These are phyloP conservation scores for Chrysochromulina tobinii DNA, from an alignment of 78 protist species.

Conservation along the genomic window DNA sequence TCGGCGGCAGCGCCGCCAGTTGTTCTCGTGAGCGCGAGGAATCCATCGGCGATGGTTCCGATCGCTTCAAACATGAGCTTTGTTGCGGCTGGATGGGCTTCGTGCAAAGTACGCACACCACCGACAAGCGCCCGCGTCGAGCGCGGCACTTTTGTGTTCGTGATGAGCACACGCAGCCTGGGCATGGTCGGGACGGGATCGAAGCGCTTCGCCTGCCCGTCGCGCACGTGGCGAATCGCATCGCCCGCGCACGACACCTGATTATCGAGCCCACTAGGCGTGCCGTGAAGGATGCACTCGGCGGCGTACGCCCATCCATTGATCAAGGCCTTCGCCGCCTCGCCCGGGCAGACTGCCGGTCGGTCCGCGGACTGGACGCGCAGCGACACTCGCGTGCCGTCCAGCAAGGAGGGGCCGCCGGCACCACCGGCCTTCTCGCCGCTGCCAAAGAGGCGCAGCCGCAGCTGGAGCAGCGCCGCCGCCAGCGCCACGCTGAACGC, in stretches of 20 bases:
- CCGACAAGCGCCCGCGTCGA: constrained; percentile 20
- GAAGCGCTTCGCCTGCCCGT: not conserved
- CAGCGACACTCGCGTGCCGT: too few relatives aligned
- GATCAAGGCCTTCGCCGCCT: constrained; percentile 7
- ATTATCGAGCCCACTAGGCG: constrained; percentile 74
- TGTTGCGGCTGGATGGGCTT: not conserved
- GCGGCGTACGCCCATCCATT: constrained; percentile 57
- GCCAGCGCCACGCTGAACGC: constrained; percentile 64
- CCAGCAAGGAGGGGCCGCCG: too few relatives aligned
- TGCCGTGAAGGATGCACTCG: constrained; percentile 71
- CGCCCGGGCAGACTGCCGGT: not conserved
- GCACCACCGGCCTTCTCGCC: not conserved
- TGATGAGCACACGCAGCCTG: not conserved
- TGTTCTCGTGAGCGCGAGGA: not conserved
- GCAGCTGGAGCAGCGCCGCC: constrained; percentile 51
- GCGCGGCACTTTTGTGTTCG: constrained; percentile 42
- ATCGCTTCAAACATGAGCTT: constrained; percentile 21
- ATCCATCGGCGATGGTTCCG: not conserved
- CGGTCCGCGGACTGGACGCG: too few relatives aligned
- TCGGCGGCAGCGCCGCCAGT: too few relatives aligned
- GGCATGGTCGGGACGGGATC: not conserved
- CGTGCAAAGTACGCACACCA: not conserved
- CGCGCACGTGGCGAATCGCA: not conserved
- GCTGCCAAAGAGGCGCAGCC: not conserved
- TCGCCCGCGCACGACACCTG: constrained; percentile 35